Evolutionary conservation across 257 asterid species (phyloP).

Genomic region (Solanum appendiculatum): DNA sequence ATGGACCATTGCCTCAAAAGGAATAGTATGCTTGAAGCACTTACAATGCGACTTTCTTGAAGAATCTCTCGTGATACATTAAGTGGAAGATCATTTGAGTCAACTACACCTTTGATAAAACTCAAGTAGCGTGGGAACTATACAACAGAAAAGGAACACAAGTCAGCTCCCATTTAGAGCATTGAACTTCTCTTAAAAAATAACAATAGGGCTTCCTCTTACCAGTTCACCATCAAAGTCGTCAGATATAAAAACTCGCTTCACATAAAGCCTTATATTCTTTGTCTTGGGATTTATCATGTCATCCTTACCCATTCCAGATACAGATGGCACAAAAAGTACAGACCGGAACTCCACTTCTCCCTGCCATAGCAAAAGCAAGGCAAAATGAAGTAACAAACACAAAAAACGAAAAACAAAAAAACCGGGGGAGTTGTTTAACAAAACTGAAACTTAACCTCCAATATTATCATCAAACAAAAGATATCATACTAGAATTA

Average conservation of each 20-base stretch:
- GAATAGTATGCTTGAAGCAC: constrained; percentile 10
- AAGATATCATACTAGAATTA: background rate
- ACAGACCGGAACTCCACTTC: constrained; percentile 96
- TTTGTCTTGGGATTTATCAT: constrained; percentile 77
- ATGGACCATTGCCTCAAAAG: background rate
- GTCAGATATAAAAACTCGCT: constrained; percentile 91
- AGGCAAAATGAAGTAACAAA: background rate
- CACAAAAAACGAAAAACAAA: background rate
- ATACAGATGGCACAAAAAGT: constrained; percentile 71
- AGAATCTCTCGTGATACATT: constrained; percentile 97
- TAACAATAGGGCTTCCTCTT: constrained; percentile 12
- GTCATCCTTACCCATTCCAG: constrained; percentile 79
- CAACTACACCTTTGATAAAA: constrained; percentile 96
- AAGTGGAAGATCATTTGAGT: constrained; percentile 94
- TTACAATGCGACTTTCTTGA: constrained; percentile 97
- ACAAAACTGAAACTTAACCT: background rate
- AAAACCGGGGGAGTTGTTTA: background rate
- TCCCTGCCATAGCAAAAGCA: constrained; percentile 45
- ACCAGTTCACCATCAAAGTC: constrained; percentile 99
- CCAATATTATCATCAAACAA: background rate
- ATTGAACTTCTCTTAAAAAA: background rate
- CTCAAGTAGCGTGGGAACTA: constrained; percentile 98
- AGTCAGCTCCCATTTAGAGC: background rate
- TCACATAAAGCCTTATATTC: constrained; percentile 87
- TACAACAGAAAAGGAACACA: constrained; percentile 6